phyloP scores from a whole-genome alignment of 2,329 filamentous ascomycete species.

The Conoideocrella luteorostrata region DNA sequence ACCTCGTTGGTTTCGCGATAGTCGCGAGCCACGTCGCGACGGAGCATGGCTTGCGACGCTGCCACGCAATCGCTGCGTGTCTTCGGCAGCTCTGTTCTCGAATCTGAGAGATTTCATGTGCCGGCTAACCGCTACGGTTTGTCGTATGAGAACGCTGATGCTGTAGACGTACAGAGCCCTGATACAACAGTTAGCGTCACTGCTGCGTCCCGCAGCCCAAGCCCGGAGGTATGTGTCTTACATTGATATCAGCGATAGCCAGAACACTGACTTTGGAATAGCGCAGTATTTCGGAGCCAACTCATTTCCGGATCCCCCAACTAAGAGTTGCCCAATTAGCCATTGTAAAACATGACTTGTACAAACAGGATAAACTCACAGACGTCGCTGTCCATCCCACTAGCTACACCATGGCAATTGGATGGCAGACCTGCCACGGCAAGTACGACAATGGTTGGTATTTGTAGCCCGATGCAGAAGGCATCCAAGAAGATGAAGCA shows the following conservation, averaged over 20 bases:
- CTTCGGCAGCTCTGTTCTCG: background rate
- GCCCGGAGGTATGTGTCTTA: background rate
- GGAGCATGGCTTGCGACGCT: background rate
- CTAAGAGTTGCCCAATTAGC: background rate
- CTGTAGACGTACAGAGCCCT: background rate
- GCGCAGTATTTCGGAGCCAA: background rate
- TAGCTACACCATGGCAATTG: background rate
- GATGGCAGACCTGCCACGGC: background rate
- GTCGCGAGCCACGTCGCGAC: background rate
- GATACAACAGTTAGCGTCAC: background rate
- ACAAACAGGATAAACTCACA: background rate
- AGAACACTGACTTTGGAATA: background rate
- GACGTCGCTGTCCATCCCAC: background rate
- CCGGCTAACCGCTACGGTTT: background rate
- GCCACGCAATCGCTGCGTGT: background rate
- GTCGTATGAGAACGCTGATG: background rate
- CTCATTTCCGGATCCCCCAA: background rate
- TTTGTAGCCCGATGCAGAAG: background rate
- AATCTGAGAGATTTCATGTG: background rate
- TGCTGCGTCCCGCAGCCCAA: background rate
- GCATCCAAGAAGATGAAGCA: constrained; percentile 3
- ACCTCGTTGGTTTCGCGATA: background rate
- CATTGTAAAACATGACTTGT: background rate
- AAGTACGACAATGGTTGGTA: background rate
- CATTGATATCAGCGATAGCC: constrained; percentile 1